These are phyloP conservation scores for Salix dunnii DNA, from an alignment of 345 rosid genomes.

Conservation along the genomic window DNA sequence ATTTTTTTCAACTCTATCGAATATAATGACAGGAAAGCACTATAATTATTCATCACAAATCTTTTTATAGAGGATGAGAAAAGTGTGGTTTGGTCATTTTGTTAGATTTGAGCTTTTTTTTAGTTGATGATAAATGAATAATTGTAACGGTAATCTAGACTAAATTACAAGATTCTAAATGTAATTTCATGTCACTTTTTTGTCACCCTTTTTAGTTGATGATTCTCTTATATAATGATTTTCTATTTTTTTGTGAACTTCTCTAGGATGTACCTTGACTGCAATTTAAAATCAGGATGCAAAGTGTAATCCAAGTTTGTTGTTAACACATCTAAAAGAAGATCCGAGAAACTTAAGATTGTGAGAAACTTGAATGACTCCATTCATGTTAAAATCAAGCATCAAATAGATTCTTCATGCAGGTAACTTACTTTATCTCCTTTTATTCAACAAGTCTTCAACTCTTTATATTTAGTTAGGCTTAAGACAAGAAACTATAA, in stretches of 20 bases:
- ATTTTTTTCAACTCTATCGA: no score
- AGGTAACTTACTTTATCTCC: conserved; percentile 20
- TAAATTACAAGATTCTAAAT: no score
- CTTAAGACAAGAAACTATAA: not conserved
- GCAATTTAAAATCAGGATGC: conserved; percentile 41
- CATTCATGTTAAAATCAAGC: conserved; percentile 51
- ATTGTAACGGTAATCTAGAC: no score
- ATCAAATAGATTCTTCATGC: conserved; percentile 48
- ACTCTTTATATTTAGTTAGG: not conserved
- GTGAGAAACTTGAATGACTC: conserved; percentile 27
- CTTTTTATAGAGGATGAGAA: no score
- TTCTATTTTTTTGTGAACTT: not conserved
- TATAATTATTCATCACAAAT: no score
- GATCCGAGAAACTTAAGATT: conserved; percentile 43
- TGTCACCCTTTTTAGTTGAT: not conserved
- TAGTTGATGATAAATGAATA: no score
- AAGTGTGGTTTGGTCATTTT: no score
- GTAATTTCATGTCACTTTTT: not conserved
- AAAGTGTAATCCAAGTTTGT: not conserved
- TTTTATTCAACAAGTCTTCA: not conserved
- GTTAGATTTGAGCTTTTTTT: no score
- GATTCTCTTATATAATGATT: not conserved
- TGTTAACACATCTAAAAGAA: conserved; percentile 14
- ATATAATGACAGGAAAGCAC: no score
- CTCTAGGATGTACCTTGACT: conserved; percentile 53